Base-by-base conservation (phyloP, 1,139 yeast genomes). In the Saccharomycopsis crataegensis region DNA sequence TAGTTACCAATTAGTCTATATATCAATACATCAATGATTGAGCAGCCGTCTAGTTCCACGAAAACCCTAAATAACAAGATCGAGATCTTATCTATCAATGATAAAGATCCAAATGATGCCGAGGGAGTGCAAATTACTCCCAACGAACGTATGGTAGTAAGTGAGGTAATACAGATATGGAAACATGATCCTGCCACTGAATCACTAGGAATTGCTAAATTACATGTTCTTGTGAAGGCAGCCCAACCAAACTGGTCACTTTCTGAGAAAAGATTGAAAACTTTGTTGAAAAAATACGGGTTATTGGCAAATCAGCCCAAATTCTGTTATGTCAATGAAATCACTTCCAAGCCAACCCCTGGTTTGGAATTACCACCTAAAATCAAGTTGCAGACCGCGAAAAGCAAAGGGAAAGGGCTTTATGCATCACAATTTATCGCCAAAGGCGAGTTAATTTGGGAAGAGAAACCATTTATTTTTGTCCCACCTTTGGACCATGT, bases 401-500 rank as follows among this genome's bases (percentile, higher is more conserved):
- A 71, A 32, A 71, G 69, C 51, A 68, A 74, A 52, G 79, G 87
- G 48, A 73, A 80, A 63, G 77, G 82, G 43, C 62, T 80, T 45
- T 73, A 70, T 63, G 67, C 83, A 0, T 72, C 74, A 49, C 65
- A 67, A 31, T 63, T 64, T 11, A 77, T 83, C 45, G 65, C 70
- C 3, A 73, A 75, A 56, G 84, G 83, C 2, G 77, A 75, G 3
- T 58, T 77, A 46, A 64, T 87, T 5, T 83, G 89, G 82, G 71
- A 74, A 46, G 85, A 82, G 60, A 60, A 65, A 1, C 91, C 95
- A 1, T 70, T 86, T 51, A 79, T 87, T 52, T 75, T 80, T 43
- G 70, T 87, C 0, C 91, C 96, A 0, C 86, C 88, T 1, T 73
- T 87, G 61, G 93, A 86, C 16, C 78, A 84, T 59, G 67, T 81